Evolutionary conservation across 23 red algal genomes (phyloP), one percentile per base, ranked within the genome.

Genomic region (Chondrus crispus): DNA sequence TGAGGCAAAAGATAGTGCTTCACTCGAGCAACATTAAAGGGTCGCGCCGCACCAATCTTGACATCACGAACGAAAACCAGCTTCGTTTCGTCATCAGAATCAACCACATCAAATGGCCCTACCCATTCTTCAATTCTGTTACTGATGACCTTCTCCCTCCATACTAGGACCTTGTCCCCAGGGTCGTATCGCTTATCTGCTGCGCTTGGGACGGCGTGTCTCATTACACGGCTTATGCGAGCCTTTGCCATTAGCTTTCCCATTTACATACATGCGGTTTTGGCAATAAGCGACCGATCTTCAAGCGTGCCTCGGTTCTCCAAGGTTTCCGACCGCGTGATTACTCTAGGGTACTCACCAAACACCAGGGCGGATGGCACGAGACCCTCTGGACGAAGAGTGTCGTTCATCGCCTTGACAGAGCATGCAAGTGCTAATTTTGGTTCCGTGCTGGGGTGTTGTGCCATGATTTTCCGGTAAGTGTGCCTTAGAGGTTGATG

Each of bases 101-200:
- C 73, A 32, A 4, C 2, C 19, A 91, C 26, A 4, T 60, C 39
- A 22, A 80, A 91, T 1, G 70, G 87, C 2, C 87, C 87, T 22
- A 91, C 39, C 87, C 87, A 91, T 77, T 91, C 87, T 30, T 73
- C 87, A 49, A 80, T 91, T 2, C 71, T 69, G 72, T 37, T 80
- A 29, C 63, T 41, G 3, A 91, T 58, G 13, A 80, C 45, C 32
- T 91, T 91, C 87, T 91, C 87, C 53, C 87, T 79, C 87, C 87
- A 91, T 2, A 91, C 87, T 2, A 91, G 87, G 1, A 91, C 87
- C 42, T 60, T 10, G 45, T 91, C 87, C 5, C 74, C 74, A n/a
- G n/a, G 39, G n/a, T 64, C 2, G 41, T 68, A 81, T 4, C 33
- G 2, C 3, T 4, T 22, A 46, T 91, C 87, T 5, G 71, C 14